Evolutionary conservation across 306 rosid genomes (phyloP).

Genomic region (Calophaca sinica): DNA sequence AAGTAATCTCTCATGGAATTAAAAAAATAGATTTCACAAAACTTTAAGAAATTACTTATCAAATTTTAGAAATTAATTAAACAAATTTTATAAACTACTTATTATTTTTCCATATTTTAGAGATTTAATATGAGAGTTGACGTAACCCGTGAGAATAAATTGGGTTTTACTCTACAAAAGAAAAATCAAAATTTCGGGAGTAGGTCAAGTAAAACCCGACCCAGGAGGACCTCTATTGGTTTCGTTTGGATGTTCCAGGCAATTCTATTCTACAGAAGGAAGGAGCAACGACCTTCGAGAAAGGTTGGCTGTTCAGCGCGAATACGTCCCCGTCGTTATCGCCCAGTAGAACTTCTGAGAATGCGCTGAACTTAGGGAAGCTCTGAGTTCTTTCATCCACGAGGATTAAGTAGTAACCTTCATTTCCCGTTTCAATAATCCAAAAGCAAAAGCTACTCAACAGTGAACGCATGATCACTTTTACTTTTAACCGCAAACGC

Average conservation of each 20-base stretch:
- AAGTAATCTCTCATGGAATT: no score
- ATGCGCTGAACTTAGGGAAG: background rate
- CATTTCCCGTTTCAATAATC: background rate
- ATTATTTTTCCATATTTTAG: no score
- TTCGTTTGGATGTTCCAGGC: background rate
- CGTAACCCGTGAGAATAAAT: no score
- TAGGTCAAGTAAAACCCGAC: constrained; percentile 5
- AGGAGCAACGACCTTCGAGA: background rate
- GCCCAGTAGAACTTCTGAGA: background rate
- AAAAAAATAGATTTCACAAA: no score
- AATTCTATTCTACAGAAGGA: background rate
- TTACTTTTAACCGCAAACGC: background rate
- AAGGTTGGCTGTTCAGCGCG: background rate
- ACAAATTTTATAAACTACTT: no score
- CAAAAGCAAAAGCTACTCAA: background rate
- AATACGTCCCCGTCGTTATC: no score
- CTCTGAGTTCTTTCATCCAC: background rate
- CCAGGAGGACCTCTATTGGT: background rate
- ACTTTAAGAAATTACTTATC: no score
- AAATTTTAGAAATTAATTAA: no score
- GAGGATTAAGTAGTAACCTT: background rate
- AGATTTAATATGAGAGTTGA: no score
- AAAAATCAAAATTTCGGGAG: no score
- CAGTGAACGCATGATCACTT: background rate
- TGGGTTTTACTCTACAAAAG: no score